These are phyloP conservation scores for Populus nigra DNA, from an alignment of 345 rosid genomes.

Conservation along the genomic window DNA sequence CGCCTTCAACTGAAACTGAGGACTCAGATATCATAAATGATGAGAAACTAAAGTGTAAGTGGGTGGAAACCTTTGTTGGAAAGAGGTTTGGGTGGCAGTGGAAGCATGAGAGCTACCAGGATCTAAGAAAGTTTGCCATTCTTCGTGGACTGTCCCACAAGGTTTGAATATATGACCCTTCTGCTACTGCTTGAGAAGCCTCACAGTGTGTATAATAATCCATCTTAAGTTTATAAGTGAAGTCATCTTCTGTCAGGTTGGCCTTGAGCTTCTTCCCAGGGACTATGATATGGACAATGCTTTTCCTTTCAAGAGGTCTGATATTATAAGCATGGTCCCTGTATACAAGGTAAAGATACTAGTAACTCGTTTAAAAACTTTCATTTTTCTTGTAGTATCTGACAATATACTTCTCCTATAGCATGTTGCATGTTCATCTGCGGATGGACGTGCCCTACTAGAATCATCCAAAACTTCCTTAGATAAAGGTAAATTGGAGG, in stretches of 20 bases:
- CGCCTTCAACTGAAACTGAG: slow-evolving; percentile 25
- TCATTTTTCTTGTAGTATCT: not conserved
- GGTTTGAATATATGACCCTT: slow-evolving; percentile 13
- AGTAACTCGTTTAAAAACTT: not conserved
- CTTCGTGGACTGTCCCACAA: slow-evolving; percentile 37
- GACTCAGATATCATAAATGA: slow-evolving; percentile 20
- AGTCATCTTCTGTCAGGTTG: slow-evolving; percentile 34
- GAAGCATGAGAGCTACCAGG: slow-evolving; percentile 25
- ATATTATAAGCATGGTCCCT: slow-evolving; percentile 34
- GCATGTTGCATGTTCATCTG: slow-evolving; percentile 42
- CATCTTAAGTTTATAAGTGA: slow-evolving; percentile 20
- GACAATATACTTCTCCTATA: slow-evolving; percentile 24
- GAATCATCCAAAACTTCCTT: slow-evolving; percentile 35
- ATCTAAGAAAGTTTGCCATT: slow-evolving; percentile 33
- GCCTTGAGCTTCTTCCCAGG: slow-evolving; percentile 37
- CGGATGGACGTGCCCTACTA: slow-evolving; percentile 34
- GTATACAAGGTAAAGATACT: slow-evolving; percentile 25
- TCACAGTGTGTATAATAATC: slow-evolving; percentile 1
- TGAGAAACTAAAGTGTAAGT: slow-evolving; percentile 30
- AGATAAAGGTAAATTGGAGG: slow-evolving; percentile 40
- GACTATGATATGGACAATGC: slow-evolving; percentile 33
- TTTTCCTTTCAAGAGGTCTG: slow-evolving; percentile 31
- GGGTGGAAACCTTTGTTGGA: slow-evolving; percentile 32
- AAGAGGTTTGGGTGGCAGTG: slow-evolving; percentile 34
- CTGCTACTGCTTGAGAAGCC: not conserved